phyloP scores from a whole-genome alignment of 495 filamentous ascomycete species.

The Aspergillus incahuasiensis region DNA sequence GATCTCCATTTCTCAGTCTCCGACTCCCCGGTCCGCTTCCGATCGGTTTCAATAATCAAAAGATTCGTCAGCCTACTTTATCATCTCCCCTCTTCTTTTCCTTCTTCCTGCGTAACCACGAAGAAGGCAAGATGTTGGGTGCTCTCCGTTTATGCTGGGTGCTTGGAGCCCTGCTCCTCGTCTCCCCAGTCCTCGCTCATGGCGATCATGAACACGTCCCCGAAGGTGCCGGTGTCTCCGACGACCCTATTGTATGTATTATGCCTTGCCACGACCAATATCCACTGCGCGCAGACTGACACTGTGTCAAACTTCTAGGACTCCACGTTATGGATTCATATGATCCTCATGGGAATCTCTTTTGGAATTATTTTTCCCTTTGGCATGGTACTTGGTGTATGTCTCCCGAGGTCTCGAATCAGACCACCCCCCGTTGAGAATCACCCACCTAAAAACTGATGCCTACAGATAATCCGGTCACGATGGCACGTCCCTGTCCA shows the following conservation, averaged over 20 bases:
- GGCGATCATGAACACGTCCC: constrained; percentile 73
- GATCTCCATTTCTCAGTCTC: constrained; percentile 6
- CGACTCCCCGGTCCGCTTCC: neutral
- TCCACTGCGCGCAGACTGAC: constrained; percentile 8
- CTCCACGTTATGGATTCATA: constrained; percentile 86
- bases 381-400: constrained; percentile 92
- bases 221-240: constrained; percentile 69
- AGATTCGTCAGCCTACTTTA: constrained; percentile 9
- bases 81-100: neutral
- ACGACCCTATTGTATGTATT: constrained; percentile 77
- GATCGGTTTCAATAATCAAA: neutral
- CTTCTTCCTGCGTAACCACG: neutral
- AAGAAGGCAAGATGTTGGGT: constrained; percentile 15
- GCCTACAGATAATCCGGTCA: constrained; percentile 77
- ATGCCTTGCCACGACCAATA: neutral
- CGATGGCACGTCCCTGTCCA: constrained; percentile 95
- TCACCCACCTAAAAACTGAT: neutral
- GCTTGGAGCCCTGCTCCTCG: constrained; percentile 28
- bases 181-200: constrained; percentile 49
- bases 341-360: constrained; percentile 77
- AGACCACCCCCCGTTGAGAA: neutral
- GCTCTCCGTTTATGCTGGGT: constrained; percentile 7
- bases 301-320: constrained; percentile 46
- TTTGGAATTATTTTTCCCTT: constrained; percentile 91
- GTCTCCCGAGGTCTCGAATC: neutral